These are phyloP conservation scores for Phialocephala sp. DNA, from an alignment of 2,329 filamentous ascomycete genomes.

Conservation along the genomic window DNA sequence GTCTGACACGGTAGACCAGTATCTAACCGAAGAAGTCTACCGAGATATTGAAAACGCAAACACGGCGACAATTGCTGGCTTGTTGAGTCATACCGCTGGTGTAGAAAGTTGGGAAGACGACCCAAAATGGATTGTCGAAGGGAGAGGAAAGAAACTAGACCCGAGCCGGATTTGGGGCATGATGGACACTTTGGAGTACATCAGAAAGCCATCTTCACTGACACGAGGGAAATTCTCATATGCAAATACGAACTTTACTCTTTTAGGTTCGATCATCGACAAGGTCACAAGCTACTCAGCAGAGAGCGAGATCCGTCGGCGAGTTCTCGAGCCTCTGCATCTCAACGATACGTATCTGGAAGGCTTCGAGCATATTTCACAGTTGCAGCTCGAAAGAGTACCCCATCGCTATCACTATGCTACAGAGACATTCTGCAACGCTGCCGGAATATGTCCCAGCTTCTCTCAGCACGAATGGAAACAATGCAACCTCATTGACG, in stretches of 20 bases:
- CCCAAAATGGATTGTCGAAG: constrained; percentile 23
- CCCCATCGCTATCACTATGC: constrained; percentile 28
- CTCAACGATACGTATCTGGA: constrained; percentile 25
- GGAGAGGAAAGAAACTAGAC: constrained; percentile 20
- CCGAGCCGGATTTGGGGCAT: constrained; percentile 22
- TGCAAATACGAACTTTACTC: constrained; percentile 20
- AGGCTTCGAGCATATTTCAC: constrained; percentile 18
- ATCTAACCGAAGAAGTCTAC: constrained; percentile 12
- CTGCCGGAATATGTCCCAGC: constrained; percentile 22
- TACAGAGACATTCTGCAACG: constrained; percentile 19
- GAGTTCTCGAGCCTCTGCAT: constrained; percentile 20
- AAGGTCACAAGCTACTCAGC: constrained; percentile 18
- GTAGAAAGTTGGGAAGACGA: constrained; percentile 30
- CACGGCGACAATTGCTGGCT: constrained; percentile 15
- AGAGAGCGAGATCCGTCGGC: constrained; percentile 19
- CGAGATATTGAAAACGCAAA: constrained; percentile 19
- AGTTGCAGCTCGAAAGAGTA: neutral
- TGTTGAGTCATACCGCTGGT: constrained; percentile 27
- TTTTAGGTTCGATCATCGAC: constrained; percentile 25
- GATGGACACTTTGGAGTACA: constrained; percentile 24
- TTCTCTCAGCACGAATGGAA: constrained; percentile 6
- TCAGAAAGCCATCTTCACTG: constrained; percentile 11
- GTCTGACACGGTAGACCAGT: constrained; percentile 10
- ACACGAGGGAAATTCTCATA: constrained; percentile 17
- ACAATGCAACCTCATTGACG: constrained; percentile 19